A percentile compares a stretch with the other conserved stretches of the same genome.
phyloP scores from a whole-genome alignment of 805 yeast genomes.

The Lachancea fermentati region DNA sequence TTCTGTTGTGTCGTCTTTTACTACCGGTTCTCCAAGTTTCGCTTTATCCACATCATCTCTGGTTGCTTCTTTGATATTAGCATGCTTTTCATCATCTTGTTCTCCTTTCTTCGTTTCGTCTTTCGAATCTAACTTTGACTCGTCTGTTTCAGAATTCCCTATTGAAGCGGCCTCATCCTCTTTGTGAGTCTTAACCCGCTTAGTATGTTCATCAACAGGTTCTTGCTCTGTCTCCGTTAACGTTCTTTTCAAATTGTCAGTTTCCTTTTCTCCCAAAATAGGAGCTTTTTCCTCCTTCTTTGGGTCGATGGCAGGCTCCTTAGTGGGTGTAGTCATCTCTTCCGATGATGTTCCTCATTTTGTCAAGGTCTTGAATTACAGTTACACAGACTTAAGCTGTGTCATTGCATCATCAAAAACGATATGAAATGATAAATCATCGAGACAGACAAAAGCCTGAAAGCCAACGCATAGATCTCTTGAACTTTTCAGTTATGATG shows the following conservation, averaged over 20 bases:
- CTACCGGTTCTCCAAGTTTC: slow-evolving; percentile 3
- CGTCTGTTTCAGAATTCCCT: background rate
- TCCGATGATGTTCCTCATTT: background rate
- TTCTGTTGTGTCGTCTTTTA: slow-evolving; percentile 2
- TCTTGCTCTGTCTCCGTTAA: background rate
- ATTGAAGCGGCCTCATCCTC: background rate
- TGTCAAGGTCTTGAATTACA: background rate
- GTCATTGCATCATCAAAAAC: background rate
- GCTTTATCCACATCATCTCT: slow-evolving; percentile 2
- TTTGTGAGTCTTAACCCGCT: background rate
- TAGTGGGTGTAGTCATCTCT: background rate
- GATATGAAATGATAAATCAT: background rate
- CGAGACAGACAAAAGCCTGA: background rate
- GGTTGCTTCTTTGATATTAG: slow-evolving; percentile 4
- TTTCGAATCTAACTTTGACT: slow-evolving; percentile 16
- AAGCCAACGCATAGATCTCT: background rate
- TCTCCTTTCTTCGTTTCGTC: slow-evolving; percentile 16
- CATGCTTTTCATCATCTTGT: slow-evolving; percentile 8
- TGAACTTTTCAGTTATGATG: background rate
- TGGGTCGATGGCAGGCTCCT: background rate
- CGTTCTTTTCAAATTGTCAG: background rate
- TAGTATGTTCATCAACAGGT: background rate
- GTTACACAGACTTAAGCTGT: background rate
- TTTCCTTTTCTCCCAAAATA: background rate
- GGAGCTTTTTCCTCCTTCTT: background rate